Evolutionary conservation across 148 eudicot genomes (phyloP).

Genomic region (Camellia sinensis): DNA sequence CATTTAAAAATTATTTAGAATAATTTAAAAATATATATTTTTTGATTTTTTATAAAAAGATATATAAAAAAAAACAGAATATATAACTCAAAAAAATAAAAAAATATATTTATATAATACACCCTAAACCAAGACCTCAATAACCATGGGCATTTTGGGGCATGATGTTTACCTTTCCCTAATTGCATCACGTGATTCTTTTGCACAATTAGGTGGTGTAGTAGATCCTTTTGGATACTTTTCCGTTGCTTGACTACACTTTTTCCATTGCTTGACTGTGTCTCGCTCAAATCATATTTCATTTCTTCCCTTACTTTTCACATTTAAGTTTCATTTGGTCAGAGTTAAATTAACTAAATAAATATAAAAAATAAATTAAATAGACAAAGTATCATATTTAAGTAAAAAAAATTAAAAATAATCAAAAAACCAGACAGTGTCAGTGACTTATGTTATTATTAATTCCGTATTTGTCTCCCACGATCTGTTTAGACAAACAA

Average conservation of each 20-base stretch:
- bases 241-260: no score
- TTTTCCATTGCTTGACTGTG: neutral
- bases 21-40: no score
- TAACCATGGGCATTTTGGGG: neutral
- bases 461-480: neutral
- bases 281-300: neutral
- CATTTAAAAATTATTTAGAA: neutral
- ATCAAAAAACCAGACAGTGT: neutral
- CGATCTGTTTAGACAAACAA: neutral
- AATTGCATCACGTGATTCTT: slow-evolving; percentile 25
- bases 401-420: no score
- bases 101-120: no score
- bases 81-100: no score
- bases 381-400: no score
- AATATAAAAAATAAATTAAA: no score
- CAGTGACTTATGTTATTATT: neutral
- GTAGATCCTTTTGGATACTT: neutral
- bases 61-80: no score
- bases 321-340: neutral
- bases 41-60: no score
- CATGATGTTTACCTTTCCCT: neutral
- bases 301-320: neutral
- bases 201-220: slow-evolving; percentile 13
- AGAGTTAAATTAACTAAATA: no score
- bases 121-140: no score